phyloP scores from a whole-genome alignment of 768 basidiomycete genomes.

The Phaeolepiota aurea region DNA sequence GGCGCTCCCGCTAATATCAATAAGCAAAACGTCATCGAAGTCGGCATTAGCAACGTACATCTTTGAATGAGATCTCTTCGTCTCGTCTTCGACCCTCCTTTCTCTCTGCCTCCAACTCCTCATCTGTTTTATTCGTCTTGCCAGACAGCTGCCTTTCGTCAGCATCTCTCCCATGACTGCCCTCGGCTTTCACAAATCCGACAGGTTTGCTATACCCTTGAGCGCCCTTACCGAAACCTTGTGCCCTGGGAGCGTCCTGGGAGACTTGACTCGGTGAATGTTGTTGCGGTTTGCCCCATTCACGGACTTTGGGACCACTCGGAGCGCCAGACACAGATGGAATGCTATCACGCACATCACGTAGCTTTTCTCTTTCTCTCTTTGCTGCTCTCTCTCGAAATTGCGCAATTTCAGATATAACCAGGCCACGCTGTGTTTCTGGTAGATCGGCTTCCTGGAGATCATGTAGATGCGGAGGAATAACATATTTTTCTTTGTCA shows the following conservation, averaged over 20 bases:
- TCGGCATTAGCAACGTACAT: conserved; percentile 54
- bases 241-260: conserved; percentile 30
- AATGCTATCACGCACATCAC: conserved; percentile 60
- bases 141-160: conserved; percentile 23
- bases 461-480: conserved; percentile 95
- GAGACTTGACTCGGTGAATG: conserved; percentile 19
- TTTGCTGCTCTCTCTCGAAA: conserved; percentile 94
- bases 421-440: conserved; percentile 85
- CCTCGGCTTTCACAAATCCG: conserved; percentile 73
- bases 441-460: conserved; percentile 95
- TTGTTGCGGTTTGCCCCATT: conserved; percentile 68
- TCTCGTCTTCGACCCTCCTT: conserved; percentile 69
- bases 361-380: conserved; percentile 80
- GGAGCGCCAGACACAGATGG: conserved; percentile 41
- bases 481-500: conserved; percentile 82
- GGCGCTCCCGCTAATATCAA: conserved; percentile 68
- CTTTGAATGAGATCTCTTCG: conserved; percentile 78
- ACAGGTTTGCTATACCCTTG: conserved; percentile 77
- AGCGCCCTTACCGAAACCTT: conserved; percentile 55
- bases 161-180: conserved; percentile 22
- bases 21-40: too few relatives aligned
- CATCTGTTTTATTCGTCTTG: conserved; percentile 64
- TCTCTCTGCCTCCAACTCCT: conserved; percentile 79
- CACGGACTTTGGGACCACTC: conserved; percentile 69
- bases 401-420: conserved; percentile 93